These are phyloP conservation scores for Aspergillus aculeatus DNA, from an alignment of 2,329 filamentous ascomycete genomes.

Conservation along the genomic window DNA sequence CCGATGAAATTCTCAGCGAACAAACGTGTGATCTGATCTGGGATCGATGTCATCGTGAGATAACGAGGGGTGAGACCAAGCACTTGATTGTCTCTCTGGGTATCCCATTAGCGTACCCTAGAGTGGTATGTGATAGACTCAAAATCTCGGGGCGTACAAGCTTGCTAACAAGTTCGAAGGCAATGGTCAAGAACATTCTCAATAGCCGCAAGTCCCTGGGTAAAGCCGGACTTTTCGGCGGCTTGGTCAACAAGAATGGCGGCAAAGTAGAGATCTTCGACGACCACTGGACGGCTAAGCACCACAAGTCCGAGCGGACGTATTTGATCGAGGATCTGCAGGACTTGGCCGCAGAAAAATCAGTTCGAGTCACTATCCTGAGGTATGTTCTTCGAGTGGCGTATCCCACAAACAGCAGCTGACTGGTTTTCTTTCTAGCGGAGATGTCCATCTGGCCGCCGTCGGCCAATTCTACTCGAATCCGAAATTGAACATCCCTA, in stretches of 20 bases:
- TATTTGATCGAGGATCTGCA: constrained; percentile 88
- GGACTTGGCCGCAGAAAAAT: constrained; percentile 88
- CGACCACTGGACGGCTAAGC: constrained; percentile 96
- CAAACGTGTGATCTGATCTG: constrained; percentile 85
- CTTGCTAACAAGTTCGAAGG: constrained; percentile 46
- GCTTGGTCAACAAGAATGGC: constrained; percentile 83
- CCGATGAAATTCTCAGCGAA: constrained; percentile 74
- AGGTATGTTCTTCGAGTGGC: constrained; percentile 49
- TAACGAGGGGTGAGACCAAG: constrained; percentile 79
- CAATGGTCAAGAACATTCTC: constrained; percentile 66
- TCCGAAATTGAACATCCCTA: constrained; percentile 74
- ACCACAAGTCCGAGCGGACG: constrained; percentile 86
- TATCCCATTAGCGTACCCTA: constrained; percentile 78
- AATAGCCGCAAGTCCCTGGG: constrained; percentile 88
- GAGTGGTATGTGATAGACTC: constrained; percentile 58
- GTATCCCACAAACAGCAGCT: not conserved
- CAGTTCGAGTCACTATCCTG: constrained; percentile 84
- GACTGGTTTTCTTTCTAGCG: constrained; percentile 49
- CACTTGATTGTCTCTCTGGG: constrained; percentile 86
- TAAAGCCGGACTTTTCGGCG: constrained; percentile 74
- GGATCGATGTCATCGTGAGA: constrained; percentile 77
- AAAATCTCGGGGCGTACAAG: not conserved
- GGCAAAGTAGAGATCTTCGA: constrained; percentile 89
- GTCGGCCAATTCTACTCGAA: constrained; percentile 95
- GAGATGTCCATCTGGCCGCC: constrained; percentile 89